Evolutionary conservation across 148 eudicot genomes (phyloP), one percentile per base, ranked within the genome.

Genomic region (Camellia sinensis): DNA sequence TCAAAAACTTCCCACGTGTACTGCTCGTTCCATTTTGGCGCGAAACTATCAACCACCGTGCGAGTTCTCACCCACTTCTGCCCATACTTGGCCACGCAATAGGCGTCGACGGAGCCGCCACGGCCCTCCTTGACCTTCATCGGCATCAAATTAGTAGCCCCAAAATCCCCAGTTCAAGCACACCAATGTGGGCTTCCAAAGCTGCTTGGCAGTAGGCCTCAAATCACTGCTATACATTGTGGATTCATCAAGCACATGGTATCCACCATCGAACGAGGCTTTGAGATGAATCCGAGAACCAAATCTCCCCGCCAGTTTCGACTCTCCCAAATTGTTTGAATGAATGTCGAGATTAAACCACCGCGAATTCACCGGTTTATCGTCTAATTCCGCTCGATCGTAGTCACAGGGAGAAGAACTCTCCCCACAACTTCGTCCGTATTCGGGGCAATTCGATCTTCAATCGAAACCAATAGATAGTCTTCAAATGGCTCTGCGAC

Each of bases 1-100:
- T 95, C 98, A 83, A 84, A 95, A 43, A 95, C 99, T 63, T 95
- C 99, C 99, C 98, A 95, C 18, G 98, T 95, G 86, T 95, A 95
- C 78, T 95, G 99, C 88, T 95, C 99, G 7, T 95, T 95, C 99
- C 99, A 95, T 76, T 90, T 92, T 2, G 99, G 99, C 0, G 90
- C 52, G 57, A 93, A 82, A 4, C 92, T 92, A 71, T 93, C 98
- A 0, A 93, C 90, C 63, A 95, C 92, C 0, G 97, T 95, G 15
- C 99, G 73, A 0, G 97, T 93, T 11, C 97, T 69, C 14, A 95
- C 97, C 99, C 97, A 95, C 82, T 95, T 95, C 85, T 89, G 94
- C 63, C 97, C 99, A 18, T 95, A 95, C 50, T 93, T 95, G 0
- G 99, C 99, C 5, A 95, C 99, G 75, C 99, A 95, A 78, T 93